Percentiles rank a stretch among this genome's conserved stretches.
Conservation (phyloP, 441 rosid genomes). For the Eruca vesicaria region DNA sequence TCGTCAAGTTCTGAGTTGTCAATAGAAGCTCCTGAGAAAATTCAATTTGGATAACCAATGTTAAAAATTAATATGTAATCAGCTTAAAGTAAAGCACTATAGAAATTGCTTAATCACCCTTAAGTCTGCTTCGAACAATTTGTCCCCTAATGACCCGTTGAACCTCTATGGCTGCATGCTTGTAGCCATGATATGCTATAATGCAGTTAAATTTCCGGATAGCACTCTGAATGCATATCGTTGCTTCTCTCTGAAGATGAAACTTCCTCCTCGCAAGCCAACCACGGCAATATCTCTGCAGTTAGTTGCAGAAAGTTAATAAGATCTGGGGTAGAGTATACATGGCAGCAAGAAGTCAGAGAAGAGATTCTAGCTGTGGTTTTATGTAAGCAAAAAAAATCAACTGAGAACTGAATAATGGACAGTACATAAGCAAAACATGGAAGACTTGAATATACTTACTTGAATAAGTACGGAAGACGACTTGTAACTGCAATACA, state of each 20-base stretch:
- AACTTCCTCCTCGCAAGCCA: constrained; percentile 58
- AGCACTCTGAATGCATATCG: constrained; percentile 54
- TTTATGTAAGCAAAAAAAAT: neutral
- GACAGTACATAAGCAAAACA: neutral
- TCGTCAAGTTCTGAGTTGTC: constrained; percentile 21
- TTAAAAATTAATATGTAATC: constrained; percentile 12
- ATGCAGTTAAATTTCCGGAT: constrained; percentile 43
- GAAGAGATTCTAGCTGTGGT: neutral
- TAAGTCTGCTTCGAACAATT: constrained; percentile 51
- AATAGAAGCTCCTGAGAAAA: constrained; percentile 49
- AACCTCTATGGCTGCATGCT: constrained; percentile 56
- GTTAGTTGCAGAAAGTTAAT: constrained; percentile 14
- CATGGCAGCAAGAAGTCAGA: constrained; percentile 2
- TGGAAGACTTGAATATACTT: constrained; percentile 20
- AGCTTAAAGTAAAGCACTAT: neutral
- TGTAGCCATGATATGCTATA: constrained; percentile 38
- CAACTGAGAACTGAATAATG: constrained; percentile 3
- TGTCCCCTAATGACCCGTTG: constrained; percentile 63
- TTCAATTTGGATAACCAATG: neutral
- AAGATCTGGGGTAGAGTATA: neutral
- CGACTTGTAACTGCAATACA: constrained; percentile 26
- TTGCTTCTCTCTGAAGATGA: constrained; percentile 47
- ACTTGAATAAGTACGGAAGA: constrained; percentile 58
- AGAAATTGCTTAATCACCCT: constrained; percentile 48
- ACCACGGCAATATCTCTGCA: constrained; percentile 61